phyloP scores from a whole-genome alignment of 805 yeast species.

The Wickerhamomyces ciferrii region DNA sequence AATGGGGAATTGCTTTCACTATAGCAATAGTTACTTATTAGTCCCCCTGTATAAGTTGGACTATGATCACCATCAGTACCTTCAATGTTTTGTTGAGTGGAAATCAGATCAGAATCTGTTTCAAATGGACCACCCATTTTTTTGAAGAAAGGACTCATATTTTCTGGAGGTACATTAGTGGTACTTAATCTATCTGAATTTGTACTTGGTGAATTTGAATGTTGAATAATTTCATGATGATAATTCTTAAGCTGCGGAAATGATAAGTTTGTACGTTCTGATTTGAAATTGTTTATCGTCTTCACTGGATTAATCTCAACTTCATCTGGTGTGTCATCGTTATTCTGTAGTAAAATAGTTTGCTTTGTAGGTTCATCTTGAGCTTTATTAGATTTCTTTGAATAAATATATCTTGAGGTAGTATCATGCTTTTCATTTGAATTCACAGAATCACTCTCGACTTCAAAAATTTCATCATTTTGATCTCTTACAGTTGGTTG shows the following conservation, averaged over 20 bases:
- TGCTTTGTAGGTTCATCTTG: too few species aligned
- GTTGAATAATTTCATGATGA: not conserved
- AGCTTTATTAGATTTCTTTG: too few species aligned
- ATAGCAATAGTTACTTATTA: slow-evolving; percentile 5
- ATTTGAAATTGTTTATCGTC: not conserved
- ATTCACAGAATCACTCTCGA: too few species aligned
- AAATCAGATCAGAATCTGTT: not conserved
- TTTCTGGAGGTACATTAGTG: not conserved
- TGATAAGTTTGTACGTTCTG: not conserved
- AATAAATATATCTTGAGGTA: too few species aligned
- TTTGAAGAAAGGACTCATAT: slow-evolving; percentile 8
- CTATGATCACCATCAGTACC: not conserved
- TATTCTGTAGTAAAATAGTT: not conserved
- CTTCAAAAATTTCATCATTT: not conserved
- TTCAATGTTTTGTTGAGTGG: not conserved
- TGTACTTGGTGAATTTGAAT: not conserved
- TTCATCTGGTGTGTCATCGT: not conserved
- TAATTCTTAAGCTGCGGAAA: not conserved
- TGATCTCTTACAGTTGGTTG: not conserved
- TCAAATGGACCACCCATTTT: slow-evolving; percentile 13
- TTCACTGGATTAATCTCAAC: not conserved
- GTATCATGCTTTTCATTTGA: too few species aligned
- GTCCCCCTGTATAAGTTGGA: not conserved
- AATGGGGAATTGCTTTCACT: slow-evolving; percentile 11
- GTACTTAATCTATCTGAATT: too few species aligned